Base-by-base conservation (phyloP, 164 flowering plant species). In the Magnolia kwangsiensis region DNA sequence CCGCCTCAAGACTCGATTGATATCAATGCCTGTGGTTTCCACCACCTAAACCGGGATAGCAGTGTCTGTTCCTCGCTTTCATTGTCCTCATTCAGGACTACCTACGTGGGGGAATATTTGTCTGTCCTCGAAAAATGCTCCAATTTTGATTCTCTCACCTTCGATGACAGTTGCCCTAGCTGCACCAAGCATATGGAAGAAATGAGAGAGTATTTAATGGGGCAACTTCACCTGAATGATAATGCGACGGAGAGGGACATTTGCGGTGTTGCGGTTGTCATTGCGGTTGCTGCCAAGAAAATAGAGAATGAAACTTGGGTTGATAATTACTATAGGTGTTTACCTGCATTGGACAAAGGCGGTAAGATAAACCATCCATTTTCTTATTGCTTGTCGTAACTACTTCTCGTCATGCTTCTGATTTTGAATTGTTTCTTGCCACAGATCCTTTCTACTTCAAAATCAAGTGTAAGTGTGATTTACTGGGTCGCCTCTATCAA, bases 261-360 rank as follows among this genome's bases (percentile, higher is more conserved):
- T 11, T 91, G 92, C 78, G 79, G 76, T 19, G 73, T 83, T 0
- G 86, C 83, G 1, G 80, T 82, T n/a, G 74, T 87, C 49, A 74
- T 77, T 23, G 72, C 85, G n/a, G 64, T 87, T 66, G 84, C 85
- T 2, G 82, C 88, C 14, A 63, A 9, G 11, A 78, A 68, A 6
- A 50, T 78, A 11, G 72, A 29, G 6, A 51, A 88, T 73, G 51
- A 2, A 8, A 50, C 77, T 4, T 79, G 69, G 74, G 50, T 82
- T 18, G 76, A 71, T 19, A 83, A 86, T 65, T 86, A 86, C 76
- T 85, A 76, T 51, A 72, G 87, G 10, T 90, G 96, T 71, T 78
- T 90, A 77, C 83, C 76, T 19, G 80, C 78, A 69, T 72, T 85
- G 66, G 82, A 87, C 11, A 10, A 6, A 16, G 18, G 20, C 0